These are phyloP conservation scores for Microcera coccophila DNA, from an alignment of 2,329 filamentous ascomycete genomes.

Conservation along the genomic window DNA sequence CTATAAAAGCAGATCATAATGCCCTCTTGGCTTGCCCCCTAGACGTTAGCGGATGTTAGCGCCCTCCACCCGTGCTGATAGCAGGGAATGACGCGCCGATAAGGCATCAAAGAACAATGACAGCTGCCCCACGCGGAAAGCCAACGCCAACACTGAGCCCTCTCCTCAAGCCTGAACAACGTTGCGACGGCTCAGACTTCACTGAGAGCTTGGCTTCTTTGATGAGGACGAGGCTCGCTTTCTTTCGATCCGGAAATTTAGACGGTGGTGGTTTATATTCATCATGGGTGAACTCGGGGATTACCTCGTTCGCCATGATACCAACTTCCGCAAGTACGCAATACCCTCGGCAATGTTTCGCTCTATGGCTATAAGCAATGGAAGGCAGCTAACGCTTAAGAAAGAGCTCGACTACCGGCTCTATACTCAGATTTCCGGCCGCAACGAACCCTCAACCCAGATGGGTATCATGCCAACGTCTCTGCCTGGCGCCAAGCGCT, in stretches of 20 bases:
- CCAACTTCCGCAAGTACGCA: slow-evolving; percentile 56
- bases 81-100: slow-evolving; percentile 11
- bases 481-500: slow-evolving; percentile 75
- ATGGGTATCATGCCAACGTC: slow-evolving; percentile 78
- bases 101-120: slow-evolving; percentile 4
- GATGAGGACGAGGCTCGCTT: slow-evolving; percentile 1
- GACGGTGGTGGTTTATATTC: slow-evolving; percentile 4
- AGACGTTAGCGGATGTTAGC: neutral
- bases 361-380: no score
- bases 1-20: no score
- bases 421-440: slow-evolving; percentile 83
- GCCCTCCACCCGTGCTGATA: neutral
- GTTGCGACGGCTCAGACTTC: no score
- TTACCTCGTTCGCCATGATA: slow-evolving; percentile 59
- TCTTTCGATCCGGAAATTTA: neutral
- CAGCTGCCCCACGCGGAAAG: no score
- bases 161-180: no score
- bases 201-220: no score
- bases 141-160: no score
- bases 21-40: no score
- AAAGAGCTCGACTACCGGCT: slow-evolving; percentile 71
- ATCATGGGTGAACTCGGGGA: slow-evolving; percentile 65
- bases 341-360: no score
- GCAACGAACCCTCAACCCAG: slow-evolving; percentile 73
- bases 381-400: neutral